These are phyloP conservation scores for Diaporthe helianthi DNA, from an alignment of 2,329 filamentous ascomycete genomes.

Conservation along the genomic window DNA sequence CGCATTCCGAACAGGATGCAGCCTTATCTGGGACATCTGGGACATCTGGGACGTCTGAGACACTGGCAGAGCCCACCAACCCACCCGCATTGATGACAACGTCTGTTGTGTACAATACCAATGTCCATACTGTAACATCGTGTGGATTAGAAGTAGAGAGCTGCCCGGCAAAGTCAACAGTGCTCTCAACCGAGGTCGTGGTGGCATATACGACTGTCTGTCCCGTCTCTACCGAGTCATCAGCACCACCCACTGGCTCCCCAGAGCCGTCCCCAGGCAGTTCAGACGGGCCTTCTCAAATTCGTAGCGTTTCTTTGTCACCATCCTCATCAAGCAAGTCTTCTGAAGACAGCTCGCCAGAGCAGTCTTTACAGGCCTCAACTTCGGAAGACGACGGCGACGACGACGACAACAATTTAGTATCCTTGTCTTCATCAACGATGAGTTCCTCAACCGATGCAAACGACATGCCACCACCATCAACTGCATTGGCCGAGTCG, in stretches of 20 bases:
- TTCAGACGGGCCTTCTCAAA: background rate
- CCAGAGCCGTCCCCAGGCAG: background rate
- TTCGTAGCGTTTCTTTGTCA: background rate
- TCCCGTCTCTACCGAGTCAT: background rate
- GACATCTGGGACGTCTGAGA: background rate
- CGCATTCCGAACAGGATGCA: background rate
- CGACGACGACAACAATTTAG: too few relatives aligned
- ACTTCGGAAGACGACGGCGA: too few relatives aligned
- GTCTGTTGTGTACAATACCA: constrained; percentile 14
- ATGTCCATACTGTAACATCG: constrained; percentile 25
- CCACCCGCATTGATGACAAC: background rate
- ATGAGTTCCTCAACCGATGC: background rate
- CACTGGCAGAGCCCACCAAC: background rate
- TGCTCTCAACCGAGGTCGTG: constrained; percentile 8
- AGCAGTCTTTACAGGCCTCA: background rate
- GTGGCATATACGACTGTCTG: constrained; percentile 27
- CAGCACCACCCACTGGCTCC: background rate
- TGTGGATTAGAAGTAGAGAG: constrained; percentile 19
- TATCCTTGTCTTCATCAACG: background rate
- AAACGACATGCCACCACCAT: background rate
- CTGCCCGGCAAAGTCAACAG: constrained; percentile 22
- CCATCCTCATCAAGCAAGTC: background rate
- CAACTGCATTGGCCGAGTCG: background rate
- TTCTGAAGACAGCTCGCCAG: background rate
- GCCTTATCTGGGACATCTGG: background rate